Base-by-base conservation (phyloP, 2,329 filamentous ascomycete genomes). In the Parastagonospora avenae region DNA sequence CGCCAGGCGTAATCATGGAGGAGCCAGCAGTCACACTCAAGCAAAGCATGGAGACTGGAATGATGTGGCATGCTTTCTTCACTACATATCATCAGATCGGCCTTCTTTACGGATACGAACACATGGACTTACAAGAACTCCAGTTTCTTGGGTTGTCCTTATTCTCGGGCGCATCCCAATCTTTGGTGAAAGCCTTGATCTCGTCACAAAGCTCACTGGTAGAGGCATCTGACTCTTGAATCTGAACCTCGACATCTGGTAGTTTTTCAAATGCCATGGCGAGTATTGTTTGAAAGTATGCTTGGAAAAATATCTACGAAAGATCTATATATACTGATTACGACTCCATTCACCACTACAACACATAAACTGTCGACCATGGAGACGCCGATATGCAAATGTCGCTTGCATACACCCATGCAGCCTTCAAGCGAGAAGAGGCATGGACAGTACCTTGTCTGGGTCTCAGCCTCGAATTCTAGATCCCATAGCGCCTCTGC, bases 1-100 rank as follows among this genome's bases (percentile, higher is more conserved):
- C 66, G 8, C 76, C 77, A 0, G 81, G 74, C 35, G 77, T 80
- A 59, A 82, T 76, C 55, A 83, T 77, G 8, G 82, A 82, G 0
- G 77, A 77, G 1, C 76, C 79, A 11, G 82, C 64, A 1, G 81
- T 79, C 3, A 50, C 40, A 24, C 42, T 46, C 10, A 51, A 37
- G 30, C 48, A 47, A 14, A 47, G 44, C 43, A 52, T 24, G n/a
- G 49, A 14, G 5, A 48, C 43, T 47, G 44, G 43, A n/a, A 44
- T 35, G 14, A 42, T 43, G 16, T 52, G 49, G 14, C 37, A 42
- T 4, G 39, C 44, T 38, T 52, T 52, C 39, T 52, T 52, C 32
- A 39, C 42, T 39, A n/a, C 11, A 4, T 8, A 11, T 14, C 11
- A 8, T 24, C 19, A 24, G 19, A 8, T 37, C n/a, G 16, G n/a